Evolutionary conservation across 371 early-diverging fungal genomes (phyloP), one percentile per base, ranked within the genome.

Genomic region (Haplosporangium sp.): DNA sequence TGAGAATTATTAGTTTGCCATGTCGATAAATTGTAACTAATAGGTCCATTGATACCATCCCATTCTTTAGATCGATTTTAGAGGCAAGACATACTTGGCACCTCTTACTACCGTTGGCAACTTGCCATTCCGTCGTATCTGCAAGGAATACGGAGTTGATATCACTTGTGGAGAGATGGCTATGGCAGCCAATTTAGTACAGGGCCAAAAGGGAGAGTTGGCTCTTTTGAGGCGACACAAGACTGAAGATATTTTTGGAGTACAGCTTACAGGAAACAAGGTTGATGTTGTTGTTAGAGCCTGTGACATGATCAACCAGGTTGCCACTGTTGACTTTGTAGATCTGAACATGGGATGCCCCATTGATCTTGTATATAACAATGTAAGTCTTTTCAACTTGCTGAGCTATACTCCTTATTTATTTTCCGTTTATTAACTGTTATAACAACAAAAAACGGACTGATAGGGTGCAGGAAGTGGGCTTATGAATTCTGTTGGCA

Each of bases 161-260:
- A 94, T 99, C 56, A 99, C 99, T 3, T 97, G 98, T 77, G 96
- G 96, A 69, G 99, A 98, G 84, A 98, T 98, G 98, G 96, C 96
- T 1, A 84, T 97, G 84, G 89, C 92, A 10, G 67, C 77, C 45
- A 93, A 94, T 71, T 77, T 96, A 17, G 73, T 95, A 11, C 87
- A 86, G 63, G 97, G 96, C 20, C 88, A 92, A 63, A 87, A 90
- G 65, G 82, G 90, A 10, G 97, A 97, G 77, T 93, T 96, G 96
- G 93, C 97, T n/a, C 86, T 97, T 63, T 81, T 95, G 8, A 90
- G 92, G 65, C 92, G 98, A 4, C 98, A 98, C 79, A 88, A 77
- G 45, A 90, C 91, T 34, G 99, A 99, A 76, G 94, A 94, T 74
- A 87, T 97, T 17, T 99, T 98, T 86, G 99, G 99, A 69, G 89